Conservation (phyloP, 306 rosid genomes). For the Cicer pinnatifidum region DNA sequence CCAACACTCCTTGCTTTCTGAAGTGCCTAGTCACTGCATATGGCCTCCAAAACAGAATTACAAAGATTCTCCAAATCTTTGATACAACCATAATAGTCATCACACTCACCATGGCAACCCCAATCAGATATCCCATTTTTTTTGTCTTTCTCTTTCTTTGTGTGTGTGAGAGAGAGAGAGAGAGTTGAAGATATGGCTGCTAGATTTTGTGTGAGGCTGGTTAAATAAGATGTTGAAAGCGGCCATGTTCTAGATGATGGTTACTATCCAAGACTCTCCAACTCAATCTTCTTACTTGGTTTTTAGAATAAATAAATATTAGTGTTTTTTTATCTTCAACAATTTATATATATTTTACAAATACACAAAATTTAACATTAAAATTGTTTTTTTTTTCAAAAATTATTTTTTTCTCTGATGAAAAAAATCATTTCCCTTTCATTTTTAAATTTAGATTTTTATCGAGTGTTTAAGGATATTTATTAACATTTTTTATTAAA, state of each 20-base stretch:
- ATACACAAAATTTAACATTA: too few species aligned
- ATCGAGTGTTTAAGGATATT: too few species aligned
- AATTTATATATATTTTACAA: too few species aligned
- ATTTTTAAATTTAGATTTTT: too few species aligned
- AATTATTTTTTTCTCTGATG: too few species aligned
- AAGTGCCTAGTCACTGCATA: conserved; percentile 42
- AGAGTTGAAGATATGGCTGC: background rate
- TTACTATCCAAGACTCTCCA: too few species aligned
- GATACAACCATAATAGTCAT: conserved; percentile 6
- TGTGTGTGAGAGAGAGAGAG: background rate
- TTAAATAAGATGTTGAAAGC: background rate
- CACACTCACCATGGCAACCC: background rate
- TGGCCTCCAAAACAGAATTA: conserved; percentile 45
- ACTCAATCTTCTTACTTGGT: too few species aligned
- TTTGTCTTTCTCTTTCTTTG: background rate
- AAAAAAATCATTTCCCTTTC: too few species aligned
- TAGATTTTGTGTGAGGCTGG: background rate
- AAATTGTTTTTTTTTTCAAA: too few species aligned
- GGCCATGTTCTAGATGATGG: background rate
- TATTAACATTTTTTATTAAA: too few species aligned
- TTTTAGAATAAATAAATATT: too few species aligned
- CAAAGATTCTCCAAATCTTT: conserved; percentile 29
- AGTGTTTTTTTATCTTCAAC: too few species aligned
- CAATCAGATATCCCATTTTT: conserved; percentile 35
- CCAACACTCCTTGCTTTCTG: conserved; percentile 37